Base-by-base conservation (phyloP, 345 rosid species). In the Eucalyptus marginata region DNA sequence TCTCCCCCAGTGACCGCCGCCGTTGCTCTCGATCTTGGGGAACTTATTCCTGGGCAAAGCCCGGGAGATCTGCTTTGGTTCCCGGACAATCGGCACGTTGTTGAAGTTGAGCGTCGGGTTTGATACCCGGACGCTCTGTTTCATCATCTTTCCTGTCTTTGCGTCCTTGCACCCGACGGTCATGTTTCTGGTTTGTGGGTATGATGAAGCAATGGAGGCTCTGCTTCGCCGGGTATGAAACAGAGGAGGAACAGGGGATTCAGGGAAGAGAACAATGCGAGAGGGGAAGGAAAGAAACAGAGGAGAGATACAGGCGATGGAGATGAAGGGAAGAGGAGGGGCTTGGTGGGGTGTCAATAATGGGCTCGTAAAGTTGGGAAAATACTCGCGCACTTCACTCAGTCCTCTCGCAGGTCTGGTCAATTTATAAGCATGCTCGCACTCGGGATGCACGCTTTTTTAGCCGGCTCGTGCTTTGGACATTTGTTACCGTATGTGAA, bases 61-160 rank as follows among this genome's bases (percentile, higher is more conserved):
- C 76, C 10, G 10, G 76, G 4, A 40, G 43, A 0, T 66, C 43
- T 17, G 44, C 13, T 68, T 33, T 18, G 7, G 43, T 25, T 33
- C 44, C 89, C 93, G 90, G 43, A 93, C 86, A 79, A 92, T 92
- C 47, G 93, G 88, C n/a, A 93, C 66, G 64, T 92, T 94, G 86
- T 93, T 90, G 46, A 40, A 20, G 86, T 89, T 83, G 22, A 95
- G 88, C 71, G 93, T 91, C 40, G 92, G 59, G 87, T 94, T 98
- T 29, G 98, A 90, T 66, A 94, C 90, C 87, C 94, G 89, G 90
- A 94, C 95, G 94, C 94, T 97, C 52, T 95, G 96, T 95, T 95
- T 94, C 16, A 95, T 95, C 99, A 95, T 96, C 29, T 46, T 86
- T 46, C 29, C 56, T 44, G 25, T 87, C 79, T 62, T 87, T 36